phyloP scores from a whole-genome alignment of 805 yeast species.

The Helenozyma baotianmanensis region DNA sequence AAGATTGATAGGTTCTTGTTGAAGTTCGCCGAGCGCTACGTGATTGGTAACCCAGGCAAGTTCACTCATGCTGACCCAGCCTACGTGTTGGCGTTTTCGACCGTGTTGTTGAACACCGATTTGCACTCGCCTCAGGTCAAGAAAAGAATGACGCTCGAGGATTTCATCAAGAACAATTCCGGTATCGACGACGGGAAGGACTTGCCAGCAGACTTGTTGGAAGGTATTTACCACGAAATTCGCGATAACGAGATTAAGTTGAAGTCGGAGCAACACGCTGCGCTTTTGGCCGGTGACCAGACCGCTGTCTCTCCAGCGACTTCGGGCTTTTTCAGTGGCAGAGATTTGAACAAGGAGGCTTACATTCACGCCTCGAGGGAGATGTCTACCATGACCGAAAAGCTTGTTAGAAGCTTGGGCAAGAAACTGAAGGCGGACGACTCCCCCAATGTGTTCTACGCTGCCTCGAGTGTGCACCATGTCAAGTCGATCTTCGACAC shows the following conservation, averaged over 20 bases:
- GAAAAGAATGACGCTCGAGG: conserved; percentile 81
- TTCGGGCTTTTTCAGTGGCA: conserved; percentile 59
- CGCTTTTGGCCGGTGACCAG: conserved; percentile 65
- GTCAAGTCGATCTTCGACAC: conserved; percentile 91
- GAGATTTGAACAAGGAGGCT: conserved; percentile 72
- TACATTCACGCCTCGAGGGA: conserved; percentile 90
- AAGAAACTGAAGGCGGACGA: conserved; percentile 40
- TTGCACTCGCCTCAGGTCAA: conserved; percentile 85
- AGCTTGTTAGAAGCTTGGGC: conserved; percentile 65
- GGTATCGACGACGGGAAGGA: conserved; percentile 92
- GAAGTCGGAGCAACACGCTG: conserved; percentile 91
- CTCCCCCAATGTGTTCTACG: conserved; percentile 52
- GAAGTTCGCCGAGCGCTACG: conserved; percentile 90
- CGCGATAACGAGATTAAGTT: conserved; percentile 80
- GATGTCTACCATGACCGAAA: conserved; percentile 84
- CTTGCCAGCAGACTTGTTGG: conserved; percentile 68
- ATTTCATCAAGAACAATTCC: conserved; percentile 77
- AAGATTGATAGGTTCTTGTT: conserved; percentile 95
- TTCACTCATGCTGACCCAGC: conserved; percentile 94
- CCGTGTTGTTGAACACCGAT: conserved; percentile 90
- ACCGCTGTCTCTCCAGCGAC: conserved; percentile 24
- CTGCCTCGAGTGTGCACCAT: conserved; percentile 84
- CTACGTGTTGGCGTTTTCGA: conserved; percentile 86
- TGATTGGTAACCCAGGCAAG: conserved; percentile 79
- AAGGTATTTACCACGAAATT: conserved; percentile 72